A percentile compares a stretch with the other conserved stretches of the same genome.
Evolutionary conservation across 768 basidiomycete genomes (phyloP).

Genomic region (Tulasnella sp.): DNA sequence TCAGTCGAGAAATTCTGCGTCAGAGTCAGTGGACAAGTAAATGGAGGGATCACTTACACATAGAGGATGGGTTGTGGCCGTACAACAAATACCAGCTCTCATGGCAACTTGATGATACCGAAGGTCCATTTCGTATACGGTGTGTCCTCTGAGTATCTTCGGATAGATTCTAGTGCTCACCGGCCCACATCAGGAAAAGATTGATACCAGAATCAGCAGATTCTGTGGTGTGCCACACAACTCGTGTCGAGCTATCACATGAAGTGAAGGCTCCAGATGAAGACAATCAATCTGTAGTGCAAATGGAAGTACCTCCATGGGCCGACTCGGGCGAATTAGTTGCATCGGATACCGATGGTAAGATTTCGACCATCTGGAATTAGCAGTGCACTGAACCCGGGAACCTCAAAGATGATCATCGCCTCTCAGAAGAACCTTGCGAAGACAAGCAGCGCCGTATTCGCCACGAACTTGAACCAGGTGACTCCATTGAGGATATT

Average conservation of each 20-base stretch:
- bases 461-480: conserved; percentile 73
- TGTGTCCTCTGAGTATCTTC: conserved; percentile 24
- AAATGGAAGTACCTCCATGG: conserved; percentile 59
- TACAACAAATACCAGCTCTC: conserved; percentile 33
- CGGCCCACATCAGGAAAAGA: too few relatives aligned
- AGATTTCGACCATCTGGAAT: conserved; percentile 11
- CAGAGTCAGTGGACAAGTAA: conserved; percentile 33
- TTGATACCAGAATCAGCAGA: too few relatives aligned
- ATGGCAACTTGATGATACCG: conserved; percentile 85
- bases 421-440: conserved; percentile 59
- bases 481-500: conserved; percentile 79
- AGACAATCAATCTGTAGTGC: conserved; percentile 38
- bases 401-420: conserved; percentile 30
- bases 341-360: conserved; percentile 50
- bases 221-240: not conserved
- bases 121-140: conserved; percentile 81
- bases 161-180: not conserved
- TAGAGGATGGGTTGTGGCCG: conserved; percentile 78
- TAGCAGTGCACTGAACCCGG: conserved; percentile 9
- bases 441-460: conserved; percentile 85
- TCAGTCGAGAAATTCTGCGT: conserved; percentile 63
- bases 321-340: conserved; percentile 58
- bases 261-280: conserved; percentile 41
- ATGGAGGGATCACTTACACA: conserved; percentile 47
- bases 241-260: not conserved